Base-by-base conservation (phyloP, 2,329 filamentous ascomycete species). In the Sporothrix schenckii region DNA sequence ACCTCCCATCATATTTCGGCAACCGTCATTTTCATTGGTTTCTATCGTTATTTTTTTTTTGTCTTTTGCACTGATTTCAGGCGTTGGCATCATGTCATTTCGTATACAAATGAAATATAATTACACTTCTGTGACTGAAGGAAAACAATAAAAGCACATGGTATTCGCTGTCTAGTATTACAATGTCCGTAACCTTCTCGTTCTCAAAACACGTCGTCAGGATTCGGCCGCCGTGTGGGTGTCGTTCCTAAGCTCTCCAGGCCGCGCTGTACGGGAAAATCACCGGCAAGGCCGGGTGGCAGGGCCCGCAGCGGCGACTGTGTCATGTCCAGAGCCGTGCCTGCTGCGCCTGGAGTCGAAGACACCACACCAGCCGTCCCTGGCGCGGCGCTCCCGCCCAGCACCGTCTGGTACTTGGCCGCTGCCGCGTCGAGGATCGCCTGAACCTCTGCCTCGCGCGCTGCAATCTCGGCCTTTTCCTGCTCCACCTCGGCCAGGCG, bases 371-470 rank as follows among this genome's bases (percentile, higher is more conserved):
- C 44, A 3, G 75, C 73, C 4, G 60, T 72, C 71, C 39, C 34
- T 9, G 34, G 34, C 34, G 34, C 70, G 14, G 3, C 27, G 7
- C 44, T 60, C 7, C 79, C 80, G 13, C 79, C 81, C 75, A 85
- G 79, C 0, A 79, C 81, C 19, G 83, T 79, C 71, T 84, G 82
- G 65, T 86, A 86, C 73, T 84, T 85, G 72, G 92, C 88, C 0
- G 92, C 93, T 0, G 93, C 92, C 78, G 95, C 90, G 77, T 93
- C 90, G 68, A 98, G 81, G 69, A 96, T 81, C 24, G 86, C 85
- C 79, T 97, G 94, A 0, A 97, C 91, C 78, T 95, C 92, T 5
- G 83, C 85, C 79, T 97, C 92, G 71, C 93, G 85, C 72, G 85
- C 83, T 4, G 86, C 80, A 54, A 97, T 85, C 41, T 91, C 87